Base-by-base conservation (phyloP, 139 green algal species). In the Chlorella vulgaris region DNA sequence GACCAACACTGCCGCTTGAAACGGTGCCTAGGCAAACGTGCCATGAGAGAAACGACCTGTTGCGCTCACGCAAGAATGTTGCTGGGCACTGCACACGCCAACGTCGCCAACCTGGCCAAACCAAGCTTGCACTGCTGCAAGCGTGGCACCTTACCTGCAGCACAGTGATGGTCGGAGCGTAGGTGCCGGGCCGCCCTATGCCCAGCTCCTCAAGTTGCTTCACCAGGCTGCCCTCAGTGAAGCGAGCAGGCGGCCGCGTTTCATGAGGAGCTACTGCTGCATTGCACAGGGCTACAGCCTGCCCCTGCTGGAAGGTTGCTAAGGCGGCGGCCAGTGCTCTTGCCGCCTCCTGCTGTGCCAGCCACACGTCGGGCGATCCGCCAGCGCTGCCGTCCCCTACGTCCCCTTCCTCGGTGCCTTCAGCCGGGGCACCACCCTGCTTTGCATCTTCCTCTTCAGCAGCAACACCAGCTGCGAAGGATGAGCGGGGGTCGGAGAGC, bases 151-250 rank as follows among this genome's bases (percentile, higher is more conserved):
- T 22, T 38, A 73, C 90, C 88, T 94, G 86, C 62, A 98, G 90
- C 78, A 96, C 60, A n/a, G 78, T 66, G 19, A 98, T 81, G 69
- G 90, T 96, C 55, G 91, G 77, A 1, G 94, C 95, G 80, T 98
- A 99, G 6, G 96, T 99, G 51, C 93, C 97, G 63, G 96, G 96
- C 13, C 96, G 84, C 0, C 96, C 96, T 18, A 99, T 96, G 50
- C 96, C 96, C 21, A 76, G 63, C 83, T 95, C 92, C 87, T 99
- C 96, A 77, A 99, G 71, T 3, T 76, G 78, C 83, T 92, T 94
- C 39, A 98, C 90, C 38, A 97, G 84, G 38, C 73, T 86, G 10
- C 85, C 93, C 50, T 98, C 95, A 2, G 88, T 94, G 90, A 87
- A 98, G 38, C 94, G 85, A 0, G 85, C 55, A 3, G 96, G 94